Conservation (phyloP, 805 yeast species). For the Starmerella vaccinii region DNA sequence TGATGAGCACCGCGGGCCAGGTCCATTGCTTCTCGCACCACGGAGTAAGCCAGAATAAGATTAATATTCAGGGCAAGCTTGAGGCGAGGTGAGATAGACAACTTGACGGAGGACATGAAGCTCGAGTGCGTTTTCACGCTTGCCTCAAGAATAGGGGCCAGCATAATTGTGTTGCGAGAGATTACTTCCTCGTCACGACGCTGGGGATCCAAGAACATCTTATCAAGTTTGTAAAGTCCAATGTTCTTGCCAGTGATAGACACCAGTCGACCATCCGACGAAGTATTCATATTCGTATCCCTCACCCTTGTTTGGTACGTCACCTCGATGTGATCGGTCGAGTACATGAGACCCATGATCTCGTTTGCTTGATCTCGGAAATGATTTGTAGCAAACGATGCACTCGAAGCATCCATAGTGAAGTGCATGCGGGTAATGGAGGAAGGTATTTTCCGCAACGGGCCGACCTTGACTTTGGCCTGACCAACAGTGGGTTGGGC, state of each 20-base stretch:
- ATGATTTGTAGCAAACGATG: slow-evolving; percentile 23
- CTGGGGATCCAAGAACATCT: slow-evolving; percentile 9
- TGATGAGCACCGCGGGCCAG: slow-evolving; percentile 8
- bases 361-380: slow-evolving; percentile 23
- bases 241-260: slow-evolving; percentile 11
- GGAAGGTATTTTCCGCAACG: slow-evolving; percentile 22
- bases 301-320: slow-evolving; percentile 9
- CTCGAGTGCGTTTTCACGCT: slow-evolving; percentile 9
- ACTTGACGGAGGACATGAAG: slow-evolving; percentile 1
- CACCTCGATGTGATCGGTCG: slow-evolving; percentile 8
- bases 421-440: slow-evolving; percentile 20
- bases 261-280: slow-evolving; percentile 22
- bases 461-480: not conserved
- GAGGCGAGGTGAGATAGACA: slow-evolving; percentile 19
- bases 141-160: slow-evolving; percentile 15
- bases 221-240: slow-evolving; percentile 18
- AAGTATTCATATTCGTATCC: not conserved
- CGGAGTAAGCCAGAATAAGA: slow-evolving; percentile 24
- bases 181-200: slow-evolving; percentile 8
- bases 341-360: slow-evolving; percentile 20
- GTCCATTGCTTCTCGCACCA: slow-evolving; percentile 24
- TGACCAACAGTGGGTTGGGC: not conserved
- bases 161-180: slow-evolving; percentile 8
- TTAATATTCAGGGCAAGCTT: slow-evolving; percentile 21
- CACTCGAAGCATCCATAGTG: slow-evolving; percentile 8